Evolutionary conservation across 768 basidiomycete genomes (phyloP).

Genomic region (Lentinula detonsa): DNA sequence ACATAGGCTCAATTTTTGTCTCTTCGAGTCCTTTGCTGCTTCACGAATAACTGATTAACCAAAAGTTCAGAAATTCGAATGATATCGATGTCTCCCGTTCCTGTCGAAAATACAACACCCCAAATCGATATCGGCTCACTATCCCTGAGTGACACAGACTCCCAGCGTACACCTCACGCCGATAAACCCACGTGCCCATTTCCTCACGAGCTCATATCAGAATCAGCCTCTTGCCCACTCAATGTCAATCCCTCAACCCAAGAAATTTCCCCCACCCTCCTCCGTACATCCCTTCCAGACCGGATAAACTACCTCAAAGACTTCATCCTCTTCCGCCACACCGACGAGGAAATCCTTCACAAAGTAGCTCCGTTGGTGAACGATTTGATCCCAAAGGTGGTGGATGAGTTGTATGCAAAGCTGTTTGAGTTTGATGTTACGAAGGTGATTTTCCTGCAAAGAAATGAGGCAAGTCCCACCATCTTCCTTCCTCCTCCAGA

Average conservation of each 20-base stretch:
- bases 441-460: constrained; percentile 23
- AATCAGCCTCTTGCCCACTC: background rate
- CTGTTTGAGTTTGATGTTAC: constrained; percentile 41
- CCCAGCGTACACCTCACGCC: background rate
- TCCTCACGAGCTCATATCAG: background rate
- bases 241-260: background rate
- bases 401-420: constrained; percentile 41
- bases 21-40: too few relatives aligned
- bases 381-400: constrained; percentile 34
- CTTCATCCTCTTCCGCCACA: constrained; percentile 36
- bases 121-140: background rate
- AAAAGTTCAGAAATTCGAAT: too few relatives aligned
- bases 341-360: constrained; percentile 35
- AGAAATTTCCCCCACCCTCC: constrained; percentile 4
- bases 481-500: background rate
- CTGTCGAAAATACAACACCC: background rate
- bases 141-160: background rate
- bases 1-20: too few relatives aligned
- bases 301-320: constrained; percentile 38
- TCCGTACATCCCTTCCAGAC: constrained; percentile 17
- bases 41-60: too few relatives aligned
- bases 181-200: background rate
- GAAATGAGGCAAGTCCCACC: constrained; percentile 20
- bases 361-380: constrained; percentile 34
- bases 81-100: background rate